A percentile compares a stretch with the other conserved stretches of the same genome.
Evolutionary conservation across 805 yeast species (phyloP).

Genomic region (Yamadazyma insecticola): DNA sequence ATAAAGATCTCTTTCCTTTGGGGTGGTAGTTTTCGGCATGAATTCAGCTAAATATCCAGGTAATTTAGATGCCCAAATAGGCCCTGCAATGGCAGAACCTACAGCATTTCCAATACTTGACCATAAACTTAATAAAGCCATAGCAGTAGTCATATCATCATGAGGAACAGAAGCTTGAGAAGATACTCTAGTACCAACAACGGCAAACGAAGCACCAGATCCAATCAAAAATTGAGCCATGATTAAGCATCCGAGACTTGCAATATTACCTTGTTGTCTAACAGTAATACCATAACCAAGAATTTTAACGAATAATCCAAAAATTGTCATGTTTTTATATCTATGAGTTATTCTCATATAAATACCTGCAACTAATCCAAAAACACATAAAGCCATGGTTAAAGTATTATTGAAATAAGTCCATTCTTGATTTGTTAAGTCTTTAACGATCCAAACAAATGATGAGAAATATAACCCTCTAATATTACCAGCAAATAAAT

Average conservation of each 20-base stretch:
- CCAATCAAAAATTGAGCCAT: constrained; percentile 31
- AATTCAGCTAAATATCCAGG: constrained; percentile 22
- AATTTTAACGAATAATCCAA: constrained; percentile 28
- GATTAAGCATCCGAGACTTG: constrained; percentile 25
- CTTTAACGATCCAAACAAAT: constrained; percentile 23
- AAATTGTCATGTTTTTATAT: constrained; percentile 29
- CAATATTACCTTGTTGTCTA: constrained; percentile 15
- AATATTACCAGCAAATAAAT: constrained; percentile 23
- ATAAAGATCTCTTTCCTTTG: constrained; percentile 13
- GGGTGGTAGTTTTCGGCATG: constrained; percentile 18
- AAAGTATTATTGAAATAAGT: constrained; percentile 32
- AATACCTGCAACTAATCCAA: constrained; percentile 33
- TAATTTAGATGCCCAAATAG: constrained; percentile 25
- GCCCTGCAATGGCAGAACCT: constrained; percentile 36
- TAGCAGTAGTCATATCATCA: constrained; percentile 37
- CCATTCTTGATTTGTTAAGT: constrained; percentile 30
- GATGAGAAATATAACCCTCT: constrained; percentile 28
- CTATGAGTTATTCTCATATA: constrained; percentile 30
- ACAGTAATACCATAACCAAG: constrained; percentile 26
- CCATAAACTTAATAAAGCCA: constrained; percentile 30
- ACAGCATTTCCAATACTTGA: constrained; percentile 34
- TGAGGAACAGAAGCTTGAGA: constrained; percentile 40
- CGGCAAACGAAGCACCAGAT: constrained; percentile 37
- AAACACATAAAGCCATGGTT: constrained; percentile 32
- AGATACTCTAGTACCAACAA: constrained; percentile 31